Conservation (phyloP, 140 eudicot species). For the Flaveria floridana region DNA sequence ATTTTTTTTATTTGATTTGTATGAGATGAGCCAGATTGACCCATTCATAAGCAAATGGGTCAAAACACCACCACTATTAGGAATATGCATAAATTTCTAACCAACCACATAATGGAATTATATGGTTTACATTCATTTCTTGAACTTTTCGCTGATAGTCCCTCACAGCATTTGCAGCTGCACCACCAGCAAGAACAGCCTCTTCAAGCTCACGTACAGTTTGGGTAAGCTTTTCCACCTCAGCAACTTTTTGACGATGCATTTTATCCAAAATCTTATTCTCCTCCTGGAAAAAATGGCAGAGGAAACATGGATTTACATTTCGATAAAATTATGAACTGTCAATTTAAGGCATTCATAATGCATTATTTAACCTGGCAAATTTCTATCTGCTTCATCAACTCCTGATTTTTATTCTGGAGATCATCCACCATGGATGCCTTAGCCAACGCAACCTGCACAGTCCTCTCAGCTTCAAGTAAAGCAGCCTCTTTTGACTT, state of each 20-base stretch:
- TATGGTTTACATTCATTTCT: constrained; percentile 77
- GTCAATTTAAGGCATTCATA: not conserved
- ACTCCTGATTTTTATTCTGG: constrained; percentile 93
- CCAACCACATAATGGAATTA: not conserved
- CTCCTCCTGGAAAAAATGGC: constrained; percentile 58
- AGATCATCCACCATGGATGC: constrained; percentile 98
- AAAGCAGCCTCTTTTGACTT: constrained; percentile 98
- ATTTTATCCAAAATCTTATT: constrained; percentile 89
- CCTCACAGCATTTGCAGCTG: constrained; percentile 97
- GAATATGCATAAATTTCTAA: not conserved
- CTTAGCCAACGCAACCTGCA: constrained; percentile 86
- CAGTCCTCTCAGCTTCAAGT: constrained; percentile 97
- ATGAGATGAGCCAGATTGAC: not conserved
- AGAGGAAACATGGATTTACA: not conserved
- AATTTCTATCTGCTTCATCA: constrained; percentile 96
- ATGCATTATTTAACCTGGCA: constrained; percentile 60
- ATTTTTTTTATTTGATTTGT: not conserved
- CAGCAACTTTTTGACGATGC: constrained; percentile 98
- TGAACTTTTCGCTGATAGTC: constrained; percentile 99
- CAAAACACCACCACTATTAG: not conserved
- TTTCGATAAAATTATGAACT: not conserved
- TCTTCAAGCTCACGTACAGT: constrained; percentile 96
- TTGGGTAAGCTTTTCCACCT: constrained; percentile 94
- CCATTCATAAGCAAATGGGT: not conserved
- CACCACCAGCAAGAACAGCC: constrained; percentile 99